phyloP scores from a whole-genome alignment of 129 eudicot species.

The Flaveria bidentis region DNA sequence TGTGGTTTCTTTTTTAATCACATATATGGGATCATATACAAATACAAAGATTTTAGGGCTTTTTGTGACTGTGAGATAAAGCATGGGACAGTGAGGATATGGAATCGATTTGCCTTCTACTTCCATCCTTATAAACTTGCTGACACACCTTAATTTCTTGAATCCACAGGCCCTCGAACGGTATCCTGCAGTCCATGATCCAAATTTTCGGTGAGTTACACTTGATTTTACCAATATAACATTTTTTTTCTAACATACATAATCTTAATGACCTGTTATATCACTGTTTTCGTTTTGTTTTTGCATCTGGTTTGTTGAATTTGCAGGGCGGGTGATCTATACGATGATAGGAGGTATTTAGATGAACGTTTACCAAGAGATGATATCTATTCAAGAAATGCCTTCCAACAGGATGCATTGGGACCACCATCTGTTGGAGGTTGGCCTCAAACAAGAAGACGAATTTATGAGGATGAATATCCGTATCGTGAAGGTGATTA shows the following conservation, averaged over 20 bases:
- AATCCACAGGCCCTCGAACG: constrained; percentile 99
- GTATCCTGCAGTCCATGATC: constrained; percentile 80
- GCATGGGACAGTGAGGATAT: constrained; percentile 97
- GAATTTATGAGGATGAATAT: constrained; percentile 82
- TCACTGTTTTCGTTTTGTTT: constrained; percentile 32
- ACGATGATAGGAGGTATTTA: constrained; percentile 83
- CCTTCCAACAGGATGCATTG: constrained; percentile 56
- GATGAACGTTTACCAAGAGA: constrained; percentile 87
- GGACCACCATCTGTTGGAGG: constrained; percentile 57
- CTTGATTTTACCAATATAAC: constrained; percentile 18
- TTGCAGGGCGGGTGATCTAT: constrained; percentile 78
- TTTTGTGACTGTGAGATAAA: constrained; percentile 76
- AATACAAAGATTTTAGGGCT: constrained; percentile 76
- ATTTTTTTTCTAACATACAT: constrained; percentile 7
- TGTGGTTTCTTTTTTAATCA: constrained; percentile 98
- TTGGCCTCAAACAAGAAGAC: constrained; percentile 83
- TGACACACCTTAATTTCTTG: constrained; percentile 97
- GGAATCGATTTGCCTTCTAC: constrained; percentile 89
- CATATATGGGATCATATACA: constrained; percentile 88
- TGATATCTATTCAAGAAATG: constrained; percentile 53
- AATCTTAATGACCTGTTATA: constrained; percentile 12
- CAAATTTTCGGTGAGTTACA: constrained; percentile 83
- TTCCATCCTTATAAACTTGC: constrained; percentile 78
- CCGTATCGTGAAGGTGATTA: constrained; percentile 47
- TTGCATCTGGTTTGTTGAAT: constrained; percentile 37